Evolutionary conservation across 108 stramenopile genomes (phyloP).

Genomic region (Schizochytrium sp.): DNA sequence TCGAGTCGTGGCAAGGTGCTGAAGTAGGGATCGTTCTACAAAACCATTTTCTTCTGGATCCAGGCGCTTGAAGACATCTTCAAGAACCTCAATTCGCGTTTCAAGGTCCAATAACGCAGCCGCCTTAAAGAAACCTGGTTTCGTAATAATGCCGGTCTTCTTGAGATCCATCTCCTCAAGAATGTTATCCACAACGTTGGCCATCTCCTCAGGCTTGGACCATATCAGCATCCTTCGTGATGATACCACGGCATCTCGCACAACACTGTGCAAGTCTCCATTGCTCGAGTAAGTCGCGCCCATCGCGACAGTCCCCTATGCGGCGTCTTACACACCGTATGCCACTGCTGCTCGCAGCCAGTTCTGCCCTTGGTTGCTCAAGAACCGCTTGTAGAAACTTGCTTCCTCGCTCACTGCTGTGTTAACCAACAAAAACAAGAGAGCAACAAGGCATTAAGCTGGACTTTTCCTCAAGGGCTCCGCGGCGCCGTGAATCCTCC

Average conservation of each 20-base stretch:
- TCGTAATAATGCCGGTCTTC: background rate
- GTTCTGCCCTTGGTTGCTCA: no score
- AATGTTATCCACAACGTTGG: background rate
- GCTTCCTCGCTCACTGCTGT: no score
- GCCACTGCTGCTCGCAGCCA: no score
- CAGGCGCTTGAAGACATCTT: background rate
- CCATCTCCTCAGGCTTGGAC: constrained; percentile 36
- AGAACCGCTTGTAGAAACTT: no score
- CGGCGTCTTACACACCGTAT: no score
- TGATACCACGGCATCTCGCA: background rate
- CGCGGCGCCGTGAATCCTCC: no score
- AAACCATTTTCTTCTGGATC: constrained; percentile 45
- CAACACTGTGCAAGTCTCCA: background rate
- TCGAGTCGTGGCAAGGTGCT: background rate
- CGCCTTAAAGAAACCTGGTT: constrained; percentile 11
- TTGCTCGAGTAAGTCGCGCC: constrained; percentile 49
- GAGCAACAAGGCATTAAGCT: no score
- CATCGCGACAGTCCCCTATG: background rate
- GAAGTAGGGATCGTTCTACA: background rate
- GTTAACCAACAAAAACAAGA: no score
- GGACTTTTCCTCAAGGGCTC: no score
- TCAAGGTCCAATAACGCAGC: constrained; percentile 33
- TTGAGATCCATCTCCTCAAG: constrained; percentile 13
- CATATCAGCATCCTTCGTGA: constrained; percentile 18
- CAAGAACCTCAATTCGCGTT: background rate